Evolutionary conservation across 2,329 filamentous ascomycete species (phyloP).

Genomic region (Simplicillium aogashimaense): DNA sequence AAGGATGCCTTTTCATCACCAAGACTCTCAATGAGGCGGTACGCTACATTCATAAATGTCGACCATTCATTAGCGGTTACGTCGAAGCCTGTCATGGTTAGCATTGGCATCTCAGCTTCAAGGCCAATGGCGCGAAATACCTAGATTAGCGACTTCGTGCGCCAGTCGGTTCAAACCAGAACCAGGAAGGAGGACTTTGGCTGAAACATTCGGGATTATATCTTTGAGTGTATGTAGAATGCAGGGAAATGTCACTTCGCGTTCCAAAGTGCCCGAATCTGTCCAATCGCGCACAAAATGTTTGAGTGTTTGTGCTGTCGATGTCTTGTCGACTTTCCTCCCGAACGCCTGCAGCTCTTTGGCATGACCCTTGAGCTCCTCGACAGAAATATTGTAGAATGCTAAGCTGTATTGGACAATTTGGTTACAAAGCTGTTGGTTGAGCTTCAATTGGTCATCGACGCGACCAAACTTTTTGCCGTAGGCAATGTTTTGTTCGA

Average conservation of each 20-base stretch:
- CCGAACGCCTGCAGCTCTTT: slow-evolving; percentile 25
- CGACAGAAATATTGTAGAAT: slow-evolving; percentile 32
- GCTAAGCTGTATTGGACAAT: slow-evolving; percentile 33
- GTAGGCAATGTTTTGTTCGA: slow-evolving; percentile 48
- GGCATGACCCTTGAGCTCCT: slow-evolving; percentile 34
- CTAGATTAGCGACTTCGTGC: slow-evolving; percentile 36
- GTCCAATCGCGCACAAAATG: slow-evolving; percentile 51
- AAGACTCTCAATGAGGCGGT: slow-evolving; percentile 34
- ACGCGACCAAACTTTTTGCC: slow-evolving; percentile 39
- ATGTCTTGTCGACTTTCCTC: slow-evolving; percentile 31
- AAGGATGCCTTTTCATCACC: slow-evolving; percentile 18
- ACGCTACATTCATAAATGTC: slow-evolving; percentile 45
- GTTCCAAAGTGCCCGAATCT: slow-evolving; percentile 32
- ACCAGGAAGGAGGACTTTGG: slow-evolving; percentile 39
- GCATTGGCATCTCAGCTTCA: too few species aligned
- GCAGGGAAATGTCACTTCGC: slow-evolving; percentile 29
- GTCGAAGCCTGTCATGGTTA: slow-evolving; percentile 24
- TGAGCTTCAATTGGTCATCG: slow-evolving; percentile 30
- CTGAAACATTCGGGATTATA: slow-evolving; percentile 17
- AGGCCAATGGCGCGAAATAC: slow-evolving; percentile 10
- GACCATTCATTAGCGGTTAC: slow-evolving; percentile 50
- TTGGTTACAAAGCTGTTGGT: slow-evolving; percentile 32
- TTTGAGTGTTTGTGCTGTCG: slow-evolving; percentile 43
- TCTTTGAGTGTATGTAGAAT: slow-evolving; percentile 21
- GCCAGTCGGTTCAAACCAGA: slow-evolving; percentile 42